phyloP scores from a whole-genome alignment of 2,329 filamentous ascomycete genomes.

The Mariannaea elegans region DNA sequence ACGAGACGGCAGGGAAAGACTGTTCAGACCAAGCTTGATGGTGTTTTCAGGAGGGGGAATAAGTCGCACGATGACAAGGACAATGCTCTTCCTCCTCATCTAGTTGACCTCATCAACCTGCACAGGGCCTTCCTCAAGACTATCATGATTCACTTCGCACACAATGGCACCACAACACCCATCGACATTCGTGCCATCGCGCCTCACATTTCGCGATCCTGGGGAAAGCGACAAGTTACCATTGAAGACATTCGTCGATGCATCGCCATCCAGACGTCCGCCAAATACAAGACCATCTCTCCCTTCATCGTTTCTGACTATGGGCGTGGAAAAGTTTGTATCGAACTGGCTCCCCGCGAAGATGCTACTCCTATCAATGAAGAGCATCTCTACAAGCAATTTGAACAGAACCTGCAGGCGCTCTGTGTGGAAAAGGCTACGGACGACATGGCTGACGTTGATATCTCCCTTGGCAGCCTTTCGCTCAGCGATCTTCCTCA shows the following conservation, averaged over 20 bases:
- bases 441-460: constrained; percentile 36
- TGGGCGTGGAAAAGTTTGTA: constrained; percentile 64
- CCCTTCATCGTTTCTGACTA: constrained; percentile 61
- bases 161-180: constrained; percentile 70
- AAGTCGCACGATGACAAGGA: constrained; percentile 35
- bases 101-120: constrained; percentile 68
- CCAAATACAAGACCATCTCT: constrained; percentile 42
- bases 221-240: constrained; percentile 75
- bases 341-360: constrained; percentile 60
- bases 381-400: constrained; percentile 61
- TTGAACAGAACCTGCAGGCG: constrained; percentile 60
- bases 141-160: constrained; percentile 73
- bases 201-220: constrained; percentile 71
- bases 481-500: constrained; percentile 62
- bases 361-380: constrained; percentile 56
- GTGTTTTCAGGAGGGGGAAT: constrained; percentile 49
- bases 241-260: constrained; percentile 72
- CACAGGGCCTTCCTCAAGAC: constrained; percentile 75
- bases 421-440: constrained; percentile 50
- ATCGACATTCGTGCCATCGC: constrained; percentile 70
- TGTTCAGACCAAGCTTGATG: constrained; percentile 51
- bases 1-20: constrained; percentile 41
- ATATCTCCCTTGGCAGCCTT: constrained; percentile 42
- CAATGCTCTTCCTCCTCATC: constrained; percentile 57
- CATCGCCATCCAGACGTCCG: constrained; percentile 66